phyloP scores from a whole-genome alignment of 2,329 filamentous ascomycete genomes.

The Microascus cirrosus region DNA sequence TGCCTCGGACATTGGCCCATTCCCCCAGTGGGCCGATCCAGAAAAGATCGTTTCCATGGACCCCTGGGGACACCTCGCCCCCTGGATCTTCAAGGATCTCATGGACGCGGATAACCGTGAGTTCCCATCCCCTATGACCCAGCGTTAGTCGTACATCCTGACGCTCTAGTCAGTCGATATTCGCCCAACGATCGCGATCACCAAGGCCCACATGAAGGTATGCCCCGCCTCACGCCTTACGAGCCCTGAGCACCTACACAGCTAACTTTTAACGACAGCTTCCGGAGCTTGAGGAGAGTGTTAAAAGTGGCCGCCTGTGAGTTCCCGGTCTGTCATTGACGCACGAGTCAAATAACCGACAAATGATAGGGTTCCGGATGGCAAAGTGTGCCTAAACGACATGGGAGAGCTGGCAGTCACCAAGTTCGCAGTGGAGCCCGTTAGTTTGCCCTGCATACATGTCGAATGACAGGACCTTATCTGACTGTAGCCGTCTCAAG shows the following conservation, averaged over 20 bases:
- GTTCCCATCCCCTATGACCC: constrained; percentile 6
- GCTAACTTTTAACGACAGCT: constrained; percentile 32
- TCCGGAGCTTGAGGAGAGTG: constrained; percentile 87
- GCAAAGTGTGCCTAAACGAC: constrained; percentile 83
- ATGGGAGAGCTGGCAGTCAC: constrained; percentile 83
- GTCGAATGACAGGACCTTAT: neutral
- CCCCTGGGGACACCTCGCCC: constrained; percentile 77
- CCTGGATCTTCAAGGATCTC: constrained; percentile 70
- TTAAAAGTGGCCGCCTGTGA: constrained; percentile 63
- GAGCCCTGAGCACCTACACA: neutral
- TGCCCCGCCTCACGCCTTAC: neutral
- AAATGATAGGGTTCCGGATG: constrained; percentile 51
- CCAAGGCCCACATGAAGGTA: constrained; percentile 82
- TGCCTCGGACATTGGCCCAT: constrained; percentile 78
- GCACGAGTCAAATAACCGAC: neutral
- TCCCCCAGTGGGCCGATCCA: constrained; percentile 77
- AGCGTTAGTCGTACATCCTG: neutral
- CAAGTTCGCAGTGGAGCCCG: constrained; percentile 93
- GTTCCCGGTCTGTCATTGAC: constrained; percentile 11
- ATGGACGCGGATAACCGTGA: constrained; percentile 63
- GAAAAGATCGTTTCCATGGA: constrained; percentile 99
- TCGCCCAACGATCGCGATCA: constrained; percentile 82
- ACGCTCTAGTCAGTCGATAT: constrained; percentile 53
- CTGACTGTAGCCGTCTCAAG: constrained; percentile 14
- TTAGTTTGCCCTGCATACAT: constrained; percentile 26